These are phyloP conservation scores for Thelonectria discophora DNA, from an alignment of 2,329 filamentous ascomycete species.

Conservation along the genomic window DNA sequence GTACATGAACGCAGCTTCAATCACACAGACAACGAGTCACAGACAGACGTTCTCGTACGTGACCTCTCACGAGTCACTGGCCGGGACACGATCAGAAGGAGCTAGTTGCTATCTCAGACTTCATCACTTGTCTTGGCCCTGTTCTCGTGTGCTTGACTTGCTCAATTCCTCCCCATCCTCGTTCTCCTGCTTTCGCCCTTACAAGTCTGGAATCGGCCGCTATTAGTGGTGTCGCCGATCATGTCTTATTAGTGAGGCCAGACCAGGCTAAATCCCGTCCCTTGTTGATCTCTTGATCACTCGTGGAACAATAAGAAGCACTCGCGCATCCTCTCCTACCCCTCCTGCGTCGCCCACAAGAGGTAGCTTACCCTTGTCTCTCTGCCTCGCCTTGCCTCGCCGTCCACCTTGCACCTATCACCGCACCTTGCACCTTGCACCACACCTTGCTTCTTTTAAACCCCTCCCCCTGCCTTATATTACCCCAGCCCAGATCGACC, in stretches of 20 bases:
- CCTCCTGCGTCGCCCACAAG: neutral
- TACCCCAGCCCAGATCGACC: conserved; percentile 20
- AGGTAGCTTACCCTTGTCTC: conserved; percentile 17
- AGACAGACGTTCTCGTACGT: neutral
- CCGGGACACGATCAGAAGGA: conserved; percentile 1
- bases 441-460: conserved; percentile 24
- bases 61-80: conserved; percentile 1
- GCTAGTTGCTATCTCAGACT: conserved; percentile 1
- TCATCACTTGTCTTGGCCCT: conserved; percentile 7
- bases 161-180: conserved; percentile 2
- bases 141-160: conserved; percentile 5
- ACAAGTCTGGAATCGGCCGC: conserved; percentile 17
- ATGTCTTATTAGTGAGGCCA: conserved; percentile 40
- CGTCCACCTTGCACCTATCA: neutral
- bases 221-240: conserved; percentile 30
- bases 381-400: neutral
- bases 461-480: conserved; percentile 19
- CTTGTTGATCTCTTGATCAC: conserved; percentile 4
- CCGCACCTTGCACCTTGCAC: conserved; percentile 20
- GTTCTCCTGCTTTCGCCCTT: conserved; percentile 8
- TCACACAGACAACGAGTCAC: conserved; percentile 8
- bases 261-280: conserved; percentile 22
- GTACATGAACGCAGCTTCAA: neutral
- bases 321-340: neutral
- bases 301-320: conserved; percentile 5